Base-by-base conservation (phyloP, 345 rosid genomes). In the Linum usitatissimum region DNA sequence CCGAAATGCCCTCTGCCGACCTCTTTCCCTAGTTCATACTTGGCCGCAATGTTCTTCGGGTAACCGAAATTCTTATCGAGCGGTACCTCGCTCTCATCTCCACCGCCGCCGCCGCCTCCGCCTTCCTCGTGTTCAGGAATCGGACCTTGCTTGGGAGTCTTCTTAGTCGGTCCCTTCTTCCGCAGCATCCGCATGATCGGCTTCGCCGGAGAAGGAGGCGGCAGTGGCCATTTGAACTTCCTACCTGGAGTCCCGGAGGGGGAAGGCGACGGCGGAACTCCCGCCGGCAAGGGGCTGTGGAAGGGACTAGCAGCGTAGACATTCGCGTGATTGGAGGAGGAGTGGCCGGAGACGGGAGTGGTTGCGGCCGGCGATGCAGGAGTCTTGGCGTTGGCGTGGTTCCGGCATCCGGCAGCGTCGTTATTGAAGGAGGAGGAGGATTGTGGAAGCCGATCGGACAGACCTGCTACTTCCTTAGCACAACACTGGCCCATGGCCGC, bases 1-100 rank as follows among this genome's bases (percentile, higher is more conserved):
- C 76, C 76, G 67, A 72, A 72, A 49, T 72, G 76, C 49, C 76
- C 76, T 48, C 76, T 60, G 56, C 76, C 76, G 3, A 72, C 38
- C 63, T 72, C 72, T 62, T 64, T 67, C 21, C 76, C 76, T 4
- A 68, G 12, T 56, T 64, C 71, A 28, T 59, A 72, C 72, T 68
- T 68, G 0, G 55, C 71, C 34, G 40, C 49, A 14, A 72, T 57
- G 51, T 60, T 68, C 53, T 21, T 68, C 6, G 65, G 23, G 60
- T 64, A 72, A 12, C 76, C 76, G 36, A 72, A 72, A 38, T 62
- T 72, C 72, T 72, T 72, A 28, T 72, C 69, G n/a, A 72, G 62
- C 31, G 48, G 34, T 63, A 84, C 68, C 15, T 87, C 40, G 39
- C 19, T 36, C 30, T 34, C 28, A 23, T 53, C 14, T 1, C 53